phyloP scores from a whole-genome alignment of 345 rosid genomes.

The Gossypioides kirkii region DNA sequence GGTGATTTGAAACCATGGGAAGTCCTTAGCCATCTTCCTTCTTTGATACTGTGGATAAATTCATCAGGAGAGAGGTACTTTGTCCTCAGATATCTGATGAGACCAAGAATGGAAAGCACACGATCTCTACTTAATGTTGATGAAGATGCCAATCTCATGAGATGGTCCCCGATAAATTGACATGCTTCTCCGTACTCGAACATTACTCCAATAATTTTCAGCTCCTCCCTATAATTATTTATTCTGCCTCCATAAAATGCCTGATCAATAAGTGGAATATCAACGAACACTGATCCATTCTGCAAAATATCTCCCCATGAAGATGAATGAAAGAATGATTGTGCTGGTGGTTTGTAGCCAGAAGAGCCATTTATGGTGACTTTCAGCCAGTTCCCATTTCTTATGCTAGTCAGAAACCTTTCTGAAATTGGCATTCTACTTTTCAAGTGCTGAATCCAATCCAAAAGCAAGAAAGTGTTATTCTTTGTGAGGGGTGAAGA shows the following conservation, averaged over 20 bases:
- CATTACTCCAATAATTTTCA: slow-evolving; percentile 55
- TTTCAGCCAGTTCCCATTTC: slow-evolving; percentile 59
- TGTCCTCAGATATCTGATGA: slow-evolving; percentile 46
- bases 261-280: slow-evolving; percentile 63
- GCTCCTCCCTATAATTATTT: slow-evolving; percentile 31
- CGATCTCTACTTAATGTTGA: slow-evolving; percentile 30
- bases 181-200: slow-evolving; percentile 56
- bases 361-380: slow-evolving; percentile 38
- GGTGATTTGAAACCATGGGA: slow-evolving; percentile 41
- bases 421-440: slow-evolving; percentile 18
- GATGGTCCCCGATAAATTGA: slow-evolving; percentile 41
- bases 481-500: slow-evolving; percentile 43
- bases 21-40: slow-evolving; percentile 49
- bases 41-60: slow-evolving; percentile 38
- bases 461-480: slow-evolving; percentile 52
- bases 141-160: slow-evolving; percentile 45
- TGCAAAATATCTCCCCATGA: slow-evolving; percentile 63
- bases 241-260: slow-evolving; percentile 46
- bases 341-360: slow-evolving; percentile 46
- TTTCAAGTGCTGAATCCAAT: slow-evolving; percentile 39
- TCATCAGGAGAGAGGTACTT: slow-evolving; percentile 32
- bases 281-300: slow-evolving; percentile 45
- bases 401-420: slow-evolving; percentile 44
- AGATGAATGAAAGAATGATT: slow-evolving; percentile 47
- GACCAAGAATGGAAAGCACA: slow-evolving; percentile 44